Conservation (phyloP, 176 grass and related monocot species). For the Bonia amplexicaulis region DNA sequence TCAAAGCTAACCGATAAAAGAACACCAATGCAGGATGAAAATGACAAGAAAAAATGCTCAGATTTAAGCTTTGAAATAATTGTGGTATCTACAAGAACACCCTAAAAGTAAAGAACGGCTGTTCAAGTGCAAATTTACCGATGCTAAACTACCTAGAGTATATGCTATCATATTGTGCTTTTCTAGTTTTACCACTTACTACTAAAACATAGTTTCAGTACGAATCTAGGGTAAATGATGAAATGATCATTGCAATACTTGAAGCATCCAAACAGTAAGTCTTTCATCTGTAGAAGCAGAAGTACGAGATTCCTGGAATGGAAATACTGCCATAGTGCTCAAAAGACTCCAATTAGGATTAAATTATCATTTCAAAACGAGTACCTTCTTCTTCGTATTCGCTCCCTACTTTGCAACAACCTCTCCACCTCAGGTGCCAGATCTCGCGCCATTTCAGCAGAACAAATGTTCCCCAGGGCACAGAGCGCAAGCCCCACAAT, state of each 20-base stretch:
- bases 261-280: neutral
- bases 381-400: conserved; percentile 96
- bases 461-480: conserved; percentile 97
- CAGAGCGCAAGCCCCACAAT: conserved; percentile 96
- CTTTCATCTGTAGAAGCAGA: neutral
- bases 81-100: neutral
- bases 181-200: neutral
- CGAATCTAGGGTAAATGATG: neutral
- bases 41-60: neutral
- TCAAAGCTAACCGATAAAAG: conserved; percentile 2
- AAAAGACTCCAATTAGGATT: neutral
- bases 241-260: neutral
- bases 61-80: neutral
- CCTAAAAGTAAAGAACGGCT: neutral
- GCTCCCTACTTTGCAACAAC: conserved; percentile 79
- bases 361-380: neutral
- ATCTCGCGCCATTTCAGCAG: conserved; percentile 97
- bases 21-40: neutral
- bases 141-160: neutral
- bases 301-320: neutral
- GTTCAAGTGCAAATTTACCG: neutral
- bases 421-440: conserved; percentile 95
- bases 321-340: neutral
- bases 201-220: neutral
- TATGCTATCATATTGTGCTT: neutral